phyloP scores from a whole-genome alignment of 2,329 filamentous ascomycete genomes.

The Aspergillus bombycis region DNA sequence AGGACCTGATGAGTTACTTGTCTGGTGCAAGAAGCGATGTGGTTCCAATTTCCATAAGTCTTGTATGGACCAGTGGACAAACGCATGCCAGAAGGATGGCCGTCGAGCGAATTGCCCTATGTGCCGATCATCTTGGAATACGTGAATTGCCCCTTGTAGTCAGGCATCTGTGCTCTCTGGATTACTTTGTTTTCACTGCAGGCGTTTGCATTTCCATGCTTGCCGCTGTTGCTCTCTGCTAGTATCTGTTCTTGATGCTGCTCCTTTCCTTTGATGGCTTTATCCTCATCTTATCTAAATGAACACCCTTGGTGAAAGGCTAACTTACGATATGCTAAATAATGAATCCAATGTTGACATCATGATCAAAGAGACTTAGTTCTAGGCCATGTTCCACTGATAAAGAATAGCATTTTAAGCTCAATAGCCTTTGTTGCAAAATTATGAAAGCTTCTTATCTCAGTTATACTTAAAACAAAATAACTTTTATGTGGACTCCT shows the following conservation, averaged over 20 bases:
- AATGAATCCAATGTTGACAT: background rate
- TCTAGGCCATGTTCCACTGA: background rate
- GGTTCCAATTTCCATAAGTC: slow-evolving; percentile 4
- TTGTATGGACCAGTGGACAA: slow-evolving; percentile 4
- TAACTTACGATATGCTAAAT: background rate
- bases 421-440: background rate
- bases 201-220: background rate
- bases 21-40: background rate
- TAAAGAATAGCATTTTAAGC: background rate
- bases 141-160: background rate
- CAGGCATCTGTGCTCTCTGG: background rate
- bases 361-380: background rate
- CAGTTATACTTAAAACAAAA: background rate
- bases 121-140: background rate
- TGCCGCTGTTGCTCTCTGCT: background rate
- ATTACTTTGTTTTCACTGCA: too few species aligned
- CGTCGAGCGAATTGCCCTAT: background rate
- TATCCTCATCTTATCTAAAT: background rate
- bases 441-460: background rate
- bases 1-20: background rate
- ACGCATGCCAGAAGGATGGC: background rate
- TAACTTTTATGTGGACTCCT: too few species aligned
- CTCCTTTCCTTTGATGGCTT: rapidly evolving
- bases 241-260: background rate
- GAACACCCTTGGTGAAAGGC: too few species aligned